Evolutionary conservation across 225 moss, liverwort and hornwort genomes (phyloP).

Genomic region (Sphagnum tenellum): DNA sequence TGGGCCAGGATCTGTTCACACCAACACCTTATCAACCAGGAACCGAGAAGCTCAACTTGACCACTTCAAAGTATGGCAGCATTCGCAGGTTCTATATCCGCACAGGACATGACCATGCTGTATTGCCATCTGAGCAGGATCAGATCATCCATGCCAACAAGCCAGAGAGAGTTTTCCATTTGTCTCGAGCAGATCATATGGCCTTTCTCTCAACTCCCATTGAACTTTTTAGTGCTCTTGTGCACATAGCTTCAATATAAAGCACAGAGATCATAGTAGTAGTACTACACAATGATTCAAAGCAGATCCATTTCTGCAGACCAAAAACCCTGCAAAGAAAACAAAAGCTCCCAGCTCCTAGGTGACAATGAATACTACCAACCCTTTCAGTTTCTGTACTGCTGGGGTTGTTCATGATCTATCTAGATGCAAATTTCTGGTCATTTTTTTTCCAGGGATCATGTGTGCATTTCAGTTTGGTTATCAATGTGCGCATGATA

Average conservation of each 20-base stretch:
- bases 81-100: conserved; percentile 9
- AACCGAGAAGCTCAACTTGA: conserved; percentile 3
- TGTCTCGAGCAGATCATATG: conserved; percentile 4
- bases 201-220: conserved; percentile 2
- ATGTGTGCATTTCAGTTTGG: too few relatives aligned
- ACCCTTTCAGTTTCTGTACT: too few relatives aligned
- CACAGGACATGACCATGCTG: conserved; percentile 9
- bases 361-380: too few relatives aligned
- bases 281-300: too few relatives aligned
- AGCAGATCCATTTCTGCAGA: too few relatives aligned
- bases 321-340: too few relatives aligned
- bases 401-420: too few relatives aligned
- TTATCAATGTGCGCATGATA: too few relatives aligned
- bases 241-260: not conserved
- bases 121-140: conserved; percentile 2
- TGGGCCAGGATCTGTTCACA: conserved; percentile 4
- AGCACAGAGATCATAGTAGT: too few relatives aligned
- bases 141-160: conserved; percentile 4
- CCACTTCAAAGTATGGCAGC: conserved; percentile 4
- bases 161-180: conserved; percentile 2
- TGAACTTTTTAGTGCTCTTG: conserved; percentile 3
- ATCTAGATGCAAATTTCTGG: too few relatives aligned
- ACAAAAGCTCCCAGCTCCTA: too few relatives aligned
- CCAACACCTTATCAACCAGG: conserved; percentile 1
- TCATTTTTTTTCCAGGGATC: too few relatives aligned